Conservation (phyloP, 768 basidiomycete genomes). For the Leccinum subgranulosum region DNA sequence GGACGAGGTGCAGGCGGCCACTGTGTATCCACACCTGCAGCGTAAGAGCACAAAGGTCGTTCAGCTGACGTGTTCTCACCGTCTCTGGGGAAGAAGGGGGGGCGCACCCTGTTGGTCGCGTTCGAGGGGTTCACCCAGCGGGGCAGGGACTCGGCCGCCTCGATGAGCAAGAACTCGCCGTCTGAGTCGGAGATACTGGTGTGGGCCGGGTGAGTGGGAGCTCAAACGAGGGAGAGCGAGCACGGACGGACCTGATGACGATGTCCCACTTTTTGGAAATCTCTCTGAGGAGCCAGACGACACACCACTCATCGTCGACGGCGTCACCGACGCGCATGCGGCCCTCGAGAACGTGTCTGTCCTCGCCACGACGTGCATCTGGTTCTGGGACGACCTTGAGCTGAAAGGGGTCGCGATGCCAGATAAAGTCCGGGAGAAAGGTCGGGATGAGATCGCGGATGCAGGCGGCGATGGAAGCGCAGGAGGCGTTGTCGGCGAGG, state of each 20-base stretch:
- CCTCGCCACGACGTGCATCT: constrained; percentile 29
- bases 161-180: constrained; percentile 94
- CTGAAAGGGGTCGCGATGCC: constrained; percentile 85
- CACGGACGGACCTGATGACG: constrained; percentile 62
- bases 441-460: constrained; percentile 55
- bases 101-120: constrained; percentile 86
- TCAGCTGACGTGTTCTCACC: constrained; percentile 33
- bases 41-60: constrained; percentile 30
- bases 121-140: constrained; percentile 90
- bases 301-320: constrained; percentile 98
- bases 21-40: constrained; percentile 86
- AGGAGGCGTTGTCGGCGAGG: constrained; percentile 56
- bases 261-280: constrained; percentile 78
- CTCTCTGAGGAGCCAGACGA: constrained; percentile 83
- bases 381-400: constrained; percentile 58
- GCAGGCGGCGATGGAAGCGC: constrained; percentile 63
- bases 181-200: constrained; percentile 74
- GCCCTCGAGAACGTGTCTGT: constrained; percentile 69
- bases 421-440: constrained; percentile 61
- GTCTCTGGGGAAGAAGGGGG: constrained; percentile 18
- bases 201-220: constrained; percentile 1
- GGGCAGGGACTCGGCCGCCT: constrained; percentile 88
- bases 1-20: constrained; percentile 83
- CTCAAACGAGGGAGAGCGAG: not conserved
- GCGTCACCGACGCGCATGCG: constrained; percentile 91